Evolutionary conservation across 2,329 filamentous ascomycete species (phyloP).

Genomic region (Hortaea werneckii): DNA sequence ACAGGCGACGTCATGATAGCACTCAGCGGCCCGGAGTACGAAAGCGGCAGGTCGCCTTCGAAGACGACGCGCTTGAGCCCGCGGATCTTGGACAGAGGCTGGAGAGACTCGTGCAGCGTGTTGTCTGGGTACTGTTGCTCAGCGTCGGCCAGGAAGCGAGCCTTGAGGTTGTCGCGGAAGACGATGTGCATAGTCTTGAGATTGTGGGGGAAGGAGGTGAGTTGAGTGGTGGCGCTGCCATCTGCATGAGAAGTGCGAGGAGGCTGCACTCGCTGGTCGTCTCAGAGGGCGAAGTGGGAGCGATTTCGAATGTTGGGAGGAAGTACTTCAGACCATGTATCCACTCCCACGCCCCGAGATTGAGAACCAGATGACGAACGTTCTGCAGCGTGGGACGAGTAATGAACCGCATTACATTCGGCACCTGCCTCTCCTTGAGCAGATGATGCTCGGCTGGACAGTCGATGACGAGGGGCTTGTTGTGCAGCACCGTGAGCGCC

Average conservation of each 20-base stretch:
- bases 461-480: conserved; percentile 18
- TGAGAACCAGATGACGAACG: conserved; percentile 14
- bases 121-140: conserved; percentile 15
- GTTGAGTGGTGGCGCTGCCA: neutral
- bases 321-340: conserved; percentile 13
- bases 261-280: neutral
- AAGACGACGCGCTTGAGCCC: conserved; percentile 14
- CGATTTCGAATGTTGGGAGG: conserved; percentile 6
- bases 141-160: conserved; percentile 4
- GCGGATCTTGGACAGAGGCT: conserved; percentile 11
- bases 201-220: neutral
- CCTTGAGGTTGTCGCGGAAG: conserved; percentile 14
- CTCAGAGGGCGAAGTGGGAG: neutral
- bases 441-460: conserved; percentile 7
- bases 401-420: conserved; percentile 16
- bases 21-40: conserved; percentile 11
- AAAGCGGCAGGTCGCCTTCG: conserved; percentile 15
- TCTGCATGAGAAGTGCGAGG: neutral
- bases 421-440: conserved; percentile 3
- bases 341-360: conserved; percentile 20
- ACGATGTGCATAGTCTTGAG: conserved; percentile 12
- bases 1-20: conserved; percentile 10
- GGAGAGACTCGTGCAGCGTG: conserved; percentile 12
- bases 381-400: conserved; percentile 10
- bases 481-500: conserved; percentile 18